These are phyloP conservation scores for Claviceps arundinis DNA, from an alignment of 2,329 filamentous ascomycete genomes.

Conservation along the genomic window DNA sequence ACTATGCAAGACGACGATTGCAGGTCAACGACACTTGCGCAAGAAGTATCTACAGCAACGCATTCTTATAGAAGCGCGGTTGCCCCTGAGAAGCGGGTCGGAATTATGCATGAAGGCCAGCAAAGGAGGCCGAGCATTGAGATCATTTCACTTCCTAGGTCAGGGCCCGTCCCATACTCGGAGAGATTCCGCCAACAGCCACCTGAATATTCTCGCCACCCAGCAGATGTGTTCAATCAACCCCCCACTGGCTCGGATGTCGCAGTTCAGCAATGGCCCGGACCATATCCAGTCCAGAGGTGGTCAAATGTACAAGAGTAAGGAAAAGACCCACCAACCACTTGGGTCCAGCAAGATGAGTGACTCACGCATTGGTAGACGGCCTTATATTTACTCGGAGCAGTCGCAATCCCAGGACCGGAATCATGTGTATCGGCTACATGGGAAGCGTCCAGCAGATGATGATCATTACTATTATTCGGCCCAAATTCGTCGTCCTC, in stretches of 20 bases:
- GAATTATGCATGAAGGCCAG: constrained; percentile 9
- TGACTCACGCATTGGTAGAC: constrained; percentile 1
- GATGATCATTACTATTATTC: constrained; percentile 4
- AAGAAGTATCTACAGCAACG: constrained; percentile 8
- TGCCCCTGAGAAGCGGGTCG: constrained; percentile 11
- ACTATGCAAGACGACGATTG: background rate
- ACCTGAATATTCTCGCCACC: background rate
- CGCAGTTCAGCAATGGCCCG: background rate
- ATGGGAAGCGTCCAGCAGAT: constrained; percentile 3
- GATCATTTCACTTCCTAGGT: constrained; percentile 9
- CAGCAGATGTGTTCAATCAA: background rate
- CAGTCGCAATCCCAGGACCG: background rate
- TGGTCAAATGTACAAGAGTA: constrained; percentile 2
- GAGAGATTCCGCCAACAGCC: background rate
- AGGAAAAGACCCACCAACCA: background rate
- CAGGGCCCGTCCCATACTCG: constrained; percentile 1
- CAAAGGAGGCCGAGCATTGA: constrained; percentile 11
- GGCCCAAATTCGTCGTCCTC: constrained; percentile 2
- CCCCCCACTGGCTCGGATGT: background rate
- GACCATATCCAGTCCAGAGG: background rate
- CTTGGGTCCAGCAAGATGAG: background rate
- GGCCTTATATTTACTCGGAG: background rate
- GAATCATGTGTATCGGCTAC: background rate
- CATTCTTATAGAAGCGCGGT: constrained; percentile 7
- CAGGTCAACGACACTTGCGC: background rate